Evolutionary conservation across 768 basidiomycete species (phyloP).

Genomic region (Cystobasidiopsis lactophilus): DNA sequence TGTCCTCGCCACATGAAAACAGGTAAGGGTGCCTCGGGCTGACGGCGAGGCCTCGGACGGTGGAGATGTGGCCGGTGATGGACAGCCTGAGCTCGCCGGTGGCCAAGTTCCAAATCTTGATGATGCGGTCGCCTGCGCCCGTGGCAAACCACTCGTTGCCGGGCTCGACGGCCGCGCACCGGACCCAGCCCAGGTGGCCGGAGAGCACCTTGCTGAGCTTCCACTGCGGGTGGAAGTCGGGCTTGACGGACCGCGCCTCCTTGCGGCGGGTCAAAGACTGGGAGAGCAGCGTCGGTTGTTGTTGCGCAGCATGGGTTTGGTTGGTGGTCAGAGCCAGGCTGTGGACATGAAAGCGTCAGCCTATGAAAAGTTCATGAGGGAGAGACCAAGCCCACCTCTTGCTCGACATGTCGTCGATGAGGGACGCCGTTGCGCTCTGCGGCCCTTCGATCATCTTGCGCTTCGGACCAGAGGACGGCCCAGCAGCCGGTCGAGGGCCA

Average conservation of each 20-base stretch:
- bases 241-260: constrained; percentile 79
- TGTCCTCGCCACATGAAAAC: constrained; percentile 94
- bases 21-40: constrained; percentile 84
- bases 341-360: constrained; percentile 15
- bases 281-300: constrained; percentile 36
- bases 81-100: constrained; percentile 93
- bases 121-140: constrained; percentile 89
- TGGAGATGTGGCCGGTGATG: constrained; percentile 90
- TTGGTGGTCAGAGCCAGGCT: constrained; percentile 24
- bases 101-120: constrained; percentile 97
- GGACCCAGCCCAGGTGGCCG: constrained; percentile 93
- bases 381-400: no score
- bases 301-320: constrained; percentile 24
- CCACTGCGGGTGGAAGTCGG: constrained; percentile 89
- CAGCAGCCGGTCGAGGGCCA: background rate
- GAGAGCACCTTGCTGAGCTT: constrained; percentile 90
- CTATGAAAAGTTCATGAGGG: background rate
- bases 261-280: constrained; percentile 79
- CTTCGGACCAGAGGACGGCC: constrained; percentile 28
- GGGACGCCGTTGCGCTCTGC: constrained; percentile 20
- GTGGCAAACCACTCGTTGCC: constrained; percentile 98
- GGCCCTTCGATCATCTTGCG: constrained; percentile 32
- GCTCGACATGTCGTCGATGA: constrained; percentile 6
- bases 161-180: constrained; percentile 85
- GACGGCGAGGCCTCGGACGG: constrained; percentile 82